These are phyloP conservation scores for Fusarium foetens DNA, from an alignment of 2,329 filamentous ascomycete genomes.

Conservation along the genomic window DNA sequence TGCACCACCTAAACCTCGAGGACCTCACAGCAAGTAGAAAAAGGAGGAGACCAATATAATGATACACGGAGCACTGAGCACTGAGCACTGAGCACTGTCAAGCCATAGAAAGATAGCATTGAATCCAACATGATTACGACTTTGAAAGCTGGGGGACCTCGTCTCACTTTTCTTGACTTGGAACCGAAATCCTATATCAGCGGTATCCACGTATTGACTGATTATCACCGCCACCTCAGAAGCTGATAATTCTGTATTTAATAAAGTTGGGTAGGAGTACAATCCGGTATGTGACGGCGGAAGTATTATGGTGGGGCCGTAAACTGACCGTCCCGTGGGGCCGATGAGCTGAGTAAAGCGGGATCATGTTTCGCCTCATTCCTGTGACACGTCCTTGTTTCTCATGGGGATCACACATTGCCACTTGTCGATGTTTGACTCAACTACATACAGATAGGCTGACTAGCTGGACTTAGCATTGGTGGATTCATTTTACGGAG, in stretches of 20 bases:
- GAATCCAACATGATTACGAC: neutral
- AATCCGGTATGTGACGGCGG: neutral
- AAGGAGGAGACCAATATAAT: neutral
- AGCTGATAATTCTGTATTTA: neutral
- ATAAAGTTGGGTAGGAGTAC: neutral
- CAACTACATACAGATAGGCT: neutral
- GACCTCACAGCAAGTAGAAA: neutral
- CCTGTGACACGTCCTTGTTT: neutral
- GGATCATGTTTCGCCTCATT: conserved; percentile 21
- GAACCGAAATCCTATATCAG: neutral
- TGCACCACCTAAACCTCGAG: conserved; percentile 28
- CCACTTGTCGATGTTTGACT: neutral
- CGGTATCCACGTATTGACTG: neutral
- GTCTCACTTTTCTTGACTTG: neutral
- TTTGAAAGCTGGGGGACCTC: neutral
- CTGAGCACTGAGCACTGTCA: conserved; percentile 2
- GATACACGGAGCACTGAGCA: neutral
- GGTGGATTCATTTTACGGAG: neutral
- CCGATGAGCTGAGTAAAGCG: conserved; percentile 11
- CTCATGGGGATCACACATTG: neutral
- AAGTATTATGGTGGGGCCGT: conserved; percentile 14
- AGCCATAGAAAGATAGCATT: neutral
- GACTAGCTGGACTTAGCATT: neutral
- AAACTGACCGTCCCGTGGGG: conserved; percentile 1
- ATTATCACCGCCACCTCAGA: neutral